Conservation (phyloP, 1,284 basidiomycete species). For the Austroboletus niveus region DNA sequence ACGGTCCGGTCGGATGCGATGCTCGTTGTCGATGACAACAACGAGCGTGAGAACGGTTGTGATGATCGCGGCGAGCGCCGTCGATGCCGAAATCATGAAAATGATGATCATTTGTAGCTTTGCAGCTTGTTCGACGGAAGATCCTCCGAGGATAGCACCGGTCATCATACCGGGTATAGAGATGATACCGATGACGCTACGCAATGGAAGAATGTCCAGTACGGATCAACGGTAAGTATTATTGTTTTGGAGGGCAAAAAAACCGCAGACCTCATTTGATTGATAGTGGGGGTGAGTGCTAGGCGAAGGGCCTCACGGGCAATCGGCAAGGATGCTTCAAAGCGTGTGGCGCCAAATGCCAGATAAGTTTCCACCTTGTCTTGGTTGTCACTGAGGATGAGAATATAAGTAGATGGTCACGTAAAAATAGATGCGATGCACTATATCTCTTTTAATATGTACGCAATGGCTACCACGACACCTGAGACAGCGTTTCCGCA, state of each 20-base stretch:
- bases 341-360: slow-evolving; percentile 76
- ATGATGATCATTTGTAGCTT: slow-evolving; percentile 87
- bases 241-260: background rate
- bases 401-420: background rate
- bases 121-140: slow-evolving; percentile 80
- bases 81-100: slow-evolving; percentile 84
- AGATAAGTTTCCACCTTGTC: slow-evolving; percentile 85
- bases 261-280: slow-evolving; percentile 71
- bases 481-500: slow-evolving; percentile 78
- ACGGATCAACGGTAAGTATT: background rate
- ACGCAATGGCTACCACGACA: slow-evolving; percentile 66
- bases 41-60: slow-evolving; percentile 59
- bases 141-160: slow-evolving; percentile 82
- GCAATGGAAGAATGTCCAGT: background rate
- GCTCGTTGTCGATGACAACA: slow-evolving; percentile 64
- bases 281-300: slow-evolving; percentile 78
- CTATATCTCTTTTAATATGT: slow-evolving; percentile 66
- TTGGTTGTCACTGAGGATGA: slow-evolving; percentile 76
- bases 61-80: slow-evolving; percentile 64
- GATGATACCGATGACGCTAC: slow-evolving; percentile 80
- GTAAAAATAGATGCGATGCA: slow-evolving; percentile 33
- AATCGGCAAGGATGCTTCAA: slow-evolving; percentile 78
- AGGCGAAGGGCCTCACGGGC: slow-evolving; percentile 74
- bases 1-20: slow-evolving; percentile 67
- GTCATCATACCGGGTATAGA: slow-evolving; percentile 82